Evolutionary conservation across 495 filamentous ascomycete genomes (phyloP).

Genomic region (Penicillium goetzii): DNA sequence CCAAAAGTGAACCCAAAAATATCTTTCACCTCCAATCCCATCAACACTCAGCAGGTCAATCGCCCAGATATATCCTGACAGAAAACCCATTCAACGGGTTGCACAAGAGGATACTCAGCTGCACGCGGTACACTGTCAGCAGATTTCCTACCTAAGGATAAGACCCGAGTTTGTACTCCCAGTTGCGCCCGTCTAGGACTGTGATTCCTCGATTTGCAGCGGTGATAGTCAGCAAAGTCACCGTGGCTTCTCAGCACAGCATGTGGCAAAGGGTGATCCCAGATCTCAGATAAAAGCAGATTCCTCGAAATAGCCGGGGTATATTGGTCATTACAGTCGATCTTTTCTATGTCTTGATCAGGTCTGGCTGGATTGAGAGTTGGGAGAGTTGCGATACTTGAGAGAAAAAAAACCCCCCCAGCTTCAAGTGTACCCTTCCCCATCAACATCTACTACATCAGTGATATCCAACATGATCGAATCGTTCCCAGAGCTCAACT

Average conservation of each 20-base stretch:
- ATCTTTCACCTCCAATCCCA: neutral
- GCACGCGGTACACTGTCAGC: conserved; percentile 6
- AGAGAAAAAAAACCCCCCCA: neutral
- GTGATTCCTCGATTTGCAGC: conserved; percentile 7
- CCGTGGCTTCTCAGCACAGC: neutral
- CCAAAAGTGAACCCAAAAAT: too few relatives aligned
- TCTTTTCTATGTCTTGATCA: neutral
- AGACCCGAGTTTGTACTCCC: neutral
- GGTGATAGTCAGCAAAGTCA: conserved; percentile 20
- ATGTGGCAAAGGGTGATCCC: neutral
- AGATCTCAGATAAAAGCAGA: neutral
- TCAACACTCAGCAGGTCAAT: neutral
- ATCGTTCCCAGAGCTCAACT: conserved; percentile 6
- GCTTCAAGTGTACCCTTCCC: neutral
- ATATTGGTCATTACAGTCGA: neutral
- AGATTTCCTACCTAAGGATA: neutral
- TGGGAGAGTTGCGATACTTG: neutral
- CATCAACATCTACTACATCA: neutral
- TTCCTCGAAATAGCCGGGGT: neutral
- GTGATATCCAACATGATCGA: conserved; percentile 13
- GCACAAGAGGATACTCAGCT: neutral
- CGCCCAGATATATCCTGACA: neutral
- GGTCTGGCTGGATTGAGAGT: neutral
- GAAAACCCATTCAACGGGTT: neutral
- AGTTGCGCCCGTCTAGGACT: too few relatives aligned